Conservation (phyloP, 768 basidiomycete genomes). For the Lactifluus pinguis region DNA sequence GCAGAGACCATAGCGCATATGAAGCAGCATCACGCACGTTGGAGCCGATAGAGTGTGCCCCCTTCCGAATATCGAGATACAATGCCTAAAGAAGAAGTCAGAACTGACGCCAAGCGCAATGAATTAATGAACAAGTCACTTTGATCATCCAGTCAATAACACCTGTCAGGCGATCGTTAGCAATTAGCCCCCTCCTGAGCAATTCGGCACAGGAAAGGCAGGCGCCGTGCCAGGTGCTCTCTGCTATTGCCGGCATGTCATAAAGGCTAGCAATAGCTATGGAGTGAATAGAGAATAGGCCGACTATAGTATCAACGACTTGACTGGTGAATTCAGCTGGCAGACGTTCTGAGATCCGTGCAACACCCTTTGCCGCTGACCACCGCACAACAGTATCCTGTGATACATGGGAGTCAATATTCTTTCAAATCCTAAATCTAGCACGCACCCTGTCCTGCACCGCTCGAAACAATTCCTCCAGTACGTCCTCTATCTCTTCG, state of each 20-base stretch:
- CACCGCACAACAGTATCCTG: conserved; percentile 94
- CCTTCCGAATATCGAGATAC: conserved; percentile 86
- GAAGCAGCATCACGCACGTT: conserved; percentile 91
- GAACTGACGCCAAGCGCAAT: conserved; percentile 1
- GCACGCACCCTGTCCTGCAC: conserved; percentile 73
- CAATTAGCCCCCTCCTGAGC: conserved; percentile 71
- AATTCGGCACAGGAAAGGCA: conserved; percentile 90
- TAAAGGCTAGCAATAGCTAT: conserved; percentile 53
- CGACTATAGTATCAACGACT: conserved; percentile 71
- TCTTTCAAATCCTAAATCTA: neutral
- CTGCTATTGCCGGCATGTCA: conserved; percentile 68
- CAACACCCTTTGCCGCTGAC: conserved; percentile 88
- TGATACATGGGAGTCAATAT: conserved; percentile 6
- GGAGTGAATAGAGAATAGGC: conserved; percentile 70
- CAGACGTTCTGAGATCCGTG: conserved; percentile 74
- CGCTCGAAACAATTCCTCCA: conserved; percentile 63
- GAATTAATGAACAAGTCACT: conserved; percentile 31
- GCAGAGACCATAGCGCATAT: conserved; percentile 92
- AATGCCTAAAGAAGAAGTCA: conserved; percentile 50
- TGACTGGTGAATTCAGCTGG: conserved; percentile 68
- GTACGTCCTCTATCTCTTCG: conserved; percentile 62
- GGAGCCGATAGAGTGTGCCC: conserved; percentile 88
- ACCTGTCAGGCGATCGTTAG: conserved; percentile 44
- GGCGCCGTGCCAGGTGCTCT: conserved; percentile 91
- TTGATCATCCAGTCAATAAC: conserved; percentile 76